Percentiles rank a stretch among this genome's conserved stretches.
Conservation (phyloP, 768 basidiomycete species). For the Pluteus cervinus region DNA sequence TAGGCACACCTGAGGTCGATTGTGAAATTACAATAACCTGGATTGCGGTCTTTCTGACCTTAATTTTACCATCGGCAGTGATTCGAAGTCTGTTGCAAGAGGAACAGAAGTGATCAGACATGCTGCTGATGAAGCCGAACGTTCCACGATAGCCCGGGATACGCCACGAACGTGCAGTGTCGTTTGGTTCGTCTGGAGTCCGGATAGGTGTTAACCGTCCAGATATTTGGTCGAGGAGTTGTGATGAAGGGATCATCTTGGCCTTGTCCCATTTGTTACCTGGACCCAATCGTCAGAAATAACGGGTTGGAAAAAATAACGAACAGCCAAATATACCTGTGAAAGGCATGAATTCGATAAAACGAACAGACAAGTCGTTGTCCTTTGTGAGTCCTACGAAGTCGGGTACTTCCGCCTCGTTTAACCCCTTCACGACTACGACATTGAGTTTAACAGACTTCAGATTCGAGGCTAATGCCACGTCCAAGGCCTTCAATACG, state of each 20-base stretch:
- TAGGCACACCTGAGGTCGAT: constrained; percentile 64
- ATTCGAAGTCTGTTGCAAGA: constrained; percentile 80
- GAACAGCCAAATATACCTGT: constrained; percentile 42
- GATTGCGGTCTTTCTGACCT: constrained; percentile 36
- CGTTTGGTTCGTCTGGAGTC: constrained; percentile 60
- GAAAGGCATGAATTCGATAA: constrained; percentile 96
- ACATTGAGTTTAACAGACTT: constrained; percentile 76
- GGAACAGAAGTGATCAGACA: constrained; percentile 90
- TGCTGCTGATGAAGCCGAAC: constrained; percentile 87
- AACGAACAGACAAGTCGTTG: constrained; percentile 62
- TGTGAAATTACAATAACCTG: constrained; percentile 2
- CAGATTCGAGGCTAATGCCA: constrained; percentile 51
- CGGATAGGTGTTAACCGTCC: constrained; percentile 48
- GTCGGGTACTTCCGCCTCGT: constrained; percentile 72
- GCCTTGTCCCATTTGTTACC: constrained; percentile 82
- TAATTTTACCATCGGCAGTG: constrained; percentile 89
- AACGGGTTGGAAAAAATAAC: constrained; percentile 1
- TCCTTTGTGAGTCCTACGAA: constrained; percentile 75
- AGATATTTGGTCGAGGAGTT: constrained; percentile 49
- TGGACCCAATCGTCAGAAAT: constrained; percentile 19
- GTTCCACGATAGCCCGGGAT: constrained; percentile 67
- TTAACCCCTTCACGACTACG: constrained; percentile 76
- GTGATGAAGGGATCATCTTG: constrained; percentile 77
- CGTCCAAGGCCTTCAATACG: constrained; percentile 61
- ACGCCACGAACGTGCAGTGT: constrained; percentile 77